A percentile compares a stretch with the other conserved stretches of the same genome.
These are phyloP conservation scores for Coniochaeta sp. DNA, from an alignment of 2,329 filamentous ascomycete genomes.

Conservation along the genomic window DNA sequence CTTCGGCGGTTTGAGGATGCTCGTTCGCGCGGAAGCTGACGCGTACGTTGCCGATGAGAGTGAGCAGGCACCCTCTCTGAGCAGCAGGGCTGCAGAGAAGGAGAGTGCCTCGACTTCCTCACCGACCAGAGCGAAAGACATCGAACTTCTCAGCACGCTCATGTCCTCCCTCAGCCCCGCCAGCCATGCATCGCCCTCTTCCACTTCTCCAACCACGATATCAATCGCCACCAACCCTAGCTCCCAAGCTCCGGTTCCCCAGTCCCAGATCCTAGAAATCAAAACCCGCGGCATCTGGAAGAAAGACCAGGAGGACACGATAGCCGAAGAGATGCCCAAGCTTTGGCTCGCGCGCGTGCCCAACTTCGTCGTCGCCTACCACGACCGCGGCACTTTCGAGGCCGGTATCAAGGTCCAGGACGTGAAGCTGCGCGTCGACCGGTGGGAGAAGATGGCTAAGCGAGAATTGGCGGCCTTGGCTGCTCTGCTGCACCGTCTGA, in stretches of 20 bases:
- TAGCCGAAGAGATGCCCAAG: slow-evolving; percentile 28
- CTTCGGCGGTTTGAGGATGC: slow-evolving; percentile 42
- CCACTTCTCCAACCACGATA: slow-evolving; percentile 6
- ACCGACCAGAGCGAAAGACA: neutral
- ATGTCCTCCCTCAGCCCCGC: slow-evolving; percentile 1
- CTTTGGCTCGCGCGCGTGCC: slow-evolving; percentile 33
- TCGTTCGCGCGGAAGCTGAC: slow-evolving; percentile 53
- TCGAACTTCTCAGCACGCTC: slow-evolving; percentile 4
- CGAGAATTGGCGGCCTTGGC: slow-evolving; percentile 22
- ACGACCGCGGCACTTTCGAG: slow-evolving; percentile 25
- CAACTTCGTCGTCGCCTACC: slow-evolving; percentile 33
- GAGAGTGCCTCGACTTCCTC: neutral
- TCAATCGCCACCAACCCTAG: slow-evolving; percentile 6
- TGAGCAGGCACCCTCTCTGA: neutral
- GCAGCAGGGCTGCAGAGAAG: neutral
- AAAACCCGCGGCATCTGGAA: slow-evolving; percentile 30
- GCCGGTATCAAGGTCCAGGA: slow-evolving; percentile 25
- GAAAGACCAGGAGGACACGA: slow-evolving; percentile 20
- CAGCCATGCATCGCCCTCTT: neutral
- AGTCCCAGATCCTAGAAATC: slow-evolving; percentile 31
- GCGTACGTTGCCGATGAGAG: slow-evolving; percentile 35
- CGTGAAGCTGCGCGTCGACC: slow-evolving; percentile 19
- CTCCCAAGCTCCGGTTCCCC: slow-evolving; percentile 21
- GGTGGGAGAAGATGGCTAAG: slow-evolving; percentile 29
- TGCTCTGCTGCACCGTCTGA: slow-evolving; percentile 17